Base-by-base conservation (phyloP, 108 stramenopile genomes). In the Cylindrotheca fusiformis region DNA sequence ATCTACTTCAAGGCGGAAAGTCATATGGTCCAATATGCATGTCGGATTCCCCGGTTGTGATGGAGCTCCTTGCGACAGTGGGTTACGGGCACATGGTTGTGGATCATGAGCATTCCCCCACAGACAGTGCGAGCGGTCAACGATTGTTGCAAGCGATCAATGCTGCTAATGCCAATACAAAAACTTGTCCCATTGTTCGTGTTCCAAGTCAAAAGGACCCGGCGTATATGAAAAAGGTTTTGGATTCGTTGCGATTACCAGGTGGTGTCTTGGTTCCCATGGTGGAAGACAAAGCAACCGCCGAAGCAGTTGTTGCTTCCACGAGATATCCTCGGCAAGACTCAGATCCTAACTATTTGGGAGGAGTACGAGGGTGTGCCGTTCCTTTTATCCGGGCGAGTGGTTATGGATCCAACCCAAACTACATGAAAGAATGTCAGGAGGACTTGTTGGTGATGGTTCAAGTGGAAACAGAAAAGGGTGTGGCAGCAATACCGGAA, bases 181-280 rank as follows among this genome's bases (percentile, higher is more conserved):
- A 23, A 4, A 58, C 48, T 18, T 41, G 6, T 41, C 36, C 36
- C 6, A 41, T 41, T 14, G 36, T 41, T 14, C 36, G 36, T 6
- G 36, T 73, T 23, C 58, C 72, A 3, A 17, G 8, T 24, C 57
- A 73, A n/a, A n/a, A n/a, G n/a, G 66, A 67, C 45, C 47, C 27
- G 1, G 66, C 44, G 17, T 52, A 54, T 25, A 67, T 67, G 57
- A 73, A 73, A 30, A 67, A 60, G 52, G 65, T 67, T 17, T 32
- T 73, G 23, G 72, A 73, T 30, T 48, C 59, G 4, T 44, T 73
- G 46, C 47, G 44, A 24, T 27, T 67, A 30, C 72, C 72, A 17
- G 72, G 72, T 21, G 72, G 72, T 5, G 51, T 73, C n/a, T n/a
- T 73, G 49, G 65, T 73, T 19, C 72, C 72, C 32, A 73, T 73